Base-by-base conservation (phyloP, 2,329 filamentous ascomycete genomes). In the Dactylellina cionopaga region DNA sequence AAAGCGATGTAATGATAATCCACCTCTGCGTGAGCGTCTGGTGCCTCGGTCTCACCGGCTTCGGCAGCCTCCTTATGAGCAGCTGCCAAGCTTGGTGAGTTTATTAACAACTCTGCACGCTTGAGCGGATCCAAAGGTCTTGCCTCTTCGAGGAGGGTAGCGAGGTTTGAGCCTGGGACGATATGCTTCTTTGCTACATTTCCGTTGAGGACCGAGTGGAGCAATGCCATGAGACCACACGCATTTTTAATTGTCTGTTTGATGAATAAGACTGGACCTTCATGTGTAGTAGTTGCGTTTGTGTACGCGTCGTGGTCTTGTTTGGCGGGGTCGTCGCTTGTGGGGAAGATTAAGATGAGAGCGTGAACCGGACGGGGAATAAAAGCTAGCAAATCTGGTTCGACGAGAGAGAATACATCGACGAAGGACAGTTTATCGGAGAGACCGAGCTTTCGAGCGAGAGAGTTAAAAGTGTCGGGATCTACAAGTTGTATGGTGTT, bases 1-100 rank as follows among this genome's bases (percentile, higher is more conserved):
- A 98, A 99, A 78, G 92, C 95, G 47, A 98, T 94, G 80, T 96
- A 98, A 83, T 99, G 95, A 77, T 97, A 84, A 79, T 97, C 94
- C n/a, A 96, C 85, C 76, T 90, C 86, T 77, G 91, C 90, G n/a
- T 88, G 85, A 6, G 92, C 92, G 59, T 86, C 82, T 0, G 95
- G 94, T 0, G 93, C 91, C 10, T 84, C 79, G 0, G 92, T 96
- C 79, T 94, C 92, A 15, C 94, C 94, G 71, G 85, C 83, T 5
- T 85, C 85, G 3, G 94, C 95, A 11, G 92, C 92, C 71, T 86
- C 86, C 47, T 87, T 87, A 81, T 98, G 93, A 5, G 92, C 93
- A 3, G 82, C 83, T 60, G 96, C 93, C 52, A 98, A 85, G 9
- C 86, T 88, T 37, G 87, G 83, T 15, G 90, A 92, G 60, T 89